Base-by-base conservation (phyloP, 371 early-diverging fungal genomes). In the Batkoa obscura region DNA sequence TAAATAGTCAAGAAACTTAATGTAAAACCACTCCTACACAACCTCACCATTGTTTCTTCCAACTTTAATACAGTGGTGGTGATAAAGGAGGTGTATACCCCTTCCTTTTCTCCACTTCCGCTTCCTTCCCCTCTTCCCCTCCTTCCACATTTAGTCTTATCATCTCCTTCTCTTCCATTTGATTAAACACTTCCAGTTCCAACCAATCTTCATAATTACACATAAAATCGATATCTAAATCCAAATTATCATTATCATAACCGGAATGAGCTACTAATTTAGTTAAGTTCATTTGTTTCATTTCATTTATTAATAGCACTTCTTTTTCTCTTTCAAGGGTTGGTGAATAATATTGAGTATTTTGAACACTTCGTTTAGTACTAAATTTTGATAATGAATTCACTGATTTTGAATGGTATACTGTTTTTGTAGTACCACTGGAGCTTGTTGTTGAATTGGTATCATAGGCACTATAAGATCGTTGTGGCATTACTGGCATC, bases 181-280 rank as follows among this genome's bases (percentile, higher is more conserved):
- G 38, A 15, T 38, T 53, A 39, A 15, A 53, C 3, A 53, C 53
- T 39, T 53, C 53, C 9, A 13, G n/a, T 39, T 53, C 53, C 2
- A 53, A 32, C 53, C 53, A 53, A 6, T 8, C 53, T n/a, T 53
- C 53, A 23, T 53, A 53, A 15, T 53, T 53, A 10, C 13, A 9
- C 10, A 12, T 39, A 30, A 53, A 53, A 2, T 53, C 53, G 45
- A 3, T 15, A 34, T 50, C 50, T 8, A 50, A 34, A 17, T 50
- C 50, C 12, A 50, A 34, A 15, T 13, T n/a, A 13, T n/a, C n/a
- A 35, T 31, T 8, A 38, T 2, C n/a, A n/a, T n/a, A n/a, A n/a
- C n/a, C n/a, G n/a, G n/a, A n/a, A n/a, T n/a, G n/a, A n/a, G n/a
- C 12, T 4, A 8, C 10, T 36, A 5, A n/a, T 12, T 9, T n/a